Evolutionary conservation across 2,329 filamentous ascomycete genomes (phyloP), one percentile per base, ranked within the genome.

Genomic region (Sclerotinia spermophila): DNA sequence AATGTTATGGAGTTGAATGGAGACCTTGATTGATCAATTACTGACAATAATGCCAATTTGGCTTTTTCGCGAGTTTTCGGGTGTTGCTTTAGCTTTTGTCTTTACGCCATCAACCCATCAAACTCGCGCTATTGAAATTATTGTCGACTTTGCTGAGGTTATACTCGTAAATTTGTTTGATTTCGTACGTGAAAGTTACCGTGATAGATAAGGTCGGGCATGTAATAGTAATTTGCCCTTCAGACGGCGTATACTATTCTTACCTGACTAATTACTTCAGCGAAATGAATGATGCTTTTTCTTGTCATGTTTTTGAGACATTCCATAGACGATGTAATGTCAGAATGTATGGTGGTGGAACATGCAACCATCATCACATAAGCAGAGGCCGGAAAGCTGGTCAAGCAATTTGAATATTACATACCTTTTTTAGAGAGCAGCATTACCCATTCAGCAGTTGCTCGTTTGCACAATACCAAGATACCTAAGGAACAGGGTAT

Each of bases 281-380:
- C 51, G n/a, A 51, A 51, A 68, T 68, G 66, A 60, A 19, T 51
- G 40, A 53, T 55, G 42, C 56, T 62, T 69, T 69, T 69, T 62
- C 44, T 60, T 40, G 66, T 62, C 30, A 48, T 33, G 51, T 38
- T 48, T 66, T 70, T 70, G 51, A 70, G 67, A 69, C 67, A 69
- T 69, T 65, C 58, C 56, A 45, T 27, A 65, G n/a, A 65, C 45
- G n/a, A 65, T 65, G 44, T 65, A 65, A 65, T 65, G 44, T 40
- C 33, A 51, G 44, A 40, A 27, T 38, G 61, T 51, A 64, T 53
- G 33, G 61, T 38, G 44, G 61, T 65, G 61, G 44, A 65, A 51
- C 33, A 51, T 53, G n/a, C 62, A 65, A 53, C 62, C 44, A 51
- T 51, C 61, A 53, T 65, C 62, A 65, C 62, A 64, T 59, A 68